These are phyloP conservation scores for Vitis rotundifolia DNA, from an alignment of 164 flowering plant genomes.

Conservation along the genomic window DNA sequence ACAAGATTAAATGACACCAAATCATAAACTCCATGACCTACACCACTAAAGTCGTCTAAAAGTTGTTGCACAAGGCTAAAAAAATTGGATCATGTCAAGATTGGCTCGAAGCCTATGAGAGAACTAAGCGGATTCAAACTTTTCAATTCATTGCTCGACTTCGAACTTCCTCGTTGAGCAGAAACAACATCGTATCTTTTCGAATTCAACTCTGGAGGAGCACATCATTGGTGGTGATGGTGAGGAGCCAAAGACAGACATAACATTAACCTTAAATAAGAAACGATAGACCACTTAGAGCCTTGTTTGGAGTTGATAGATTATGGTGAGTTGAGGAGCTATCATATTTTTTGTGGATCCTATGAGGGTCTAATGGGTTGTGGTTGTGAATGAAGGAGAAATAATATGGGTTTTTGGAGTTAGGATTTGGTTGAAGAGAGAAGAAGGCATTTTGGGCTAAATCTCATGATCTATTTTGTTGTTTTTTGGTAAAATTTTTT, in stretches of 20 bases:
- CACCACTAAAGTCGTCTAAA: constrained; percentile 21
- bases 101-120: constrained; percentile 25
- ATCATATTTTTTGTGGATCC: too few species aligned
- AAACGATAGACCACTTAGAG: too few species aligned
- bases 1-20: not conserved
- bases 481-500: too few species aligned
- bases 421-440: too few species aligned
- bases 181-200: not conserved
- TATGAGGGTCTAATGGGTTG: too few species aligned
- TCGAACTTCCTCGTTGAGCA: not conserved
- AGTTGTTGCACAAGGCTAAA: constrained; percentile 26
- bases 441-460: fast-evolving
- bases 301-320: too few species aligned
- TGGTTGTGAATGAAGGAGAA: too few species aligned
- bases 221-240: not conserved
- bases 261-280: fast-evolving
- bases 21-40: not conserved
- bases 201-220: not conserved
- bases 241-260: constrained; percentile 15
- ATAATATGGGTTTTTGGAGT: too few species aligned
- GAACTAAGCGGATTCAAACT: constrained; percentile 26
- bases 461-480: too few species aligned
- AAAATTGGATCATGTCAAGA: constrained; percentile 20
- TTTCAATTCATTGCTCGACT: not conserved
- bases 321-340: too few species aligned